A percentile compares a stretch with the other conserved stretches of the same genome.
These are phyloP conservation scores for Sporothrix globosa DNA, from an alignment of 2,329 filamentous ascomycete genomes.

Conservation along the genomic window DNA sequence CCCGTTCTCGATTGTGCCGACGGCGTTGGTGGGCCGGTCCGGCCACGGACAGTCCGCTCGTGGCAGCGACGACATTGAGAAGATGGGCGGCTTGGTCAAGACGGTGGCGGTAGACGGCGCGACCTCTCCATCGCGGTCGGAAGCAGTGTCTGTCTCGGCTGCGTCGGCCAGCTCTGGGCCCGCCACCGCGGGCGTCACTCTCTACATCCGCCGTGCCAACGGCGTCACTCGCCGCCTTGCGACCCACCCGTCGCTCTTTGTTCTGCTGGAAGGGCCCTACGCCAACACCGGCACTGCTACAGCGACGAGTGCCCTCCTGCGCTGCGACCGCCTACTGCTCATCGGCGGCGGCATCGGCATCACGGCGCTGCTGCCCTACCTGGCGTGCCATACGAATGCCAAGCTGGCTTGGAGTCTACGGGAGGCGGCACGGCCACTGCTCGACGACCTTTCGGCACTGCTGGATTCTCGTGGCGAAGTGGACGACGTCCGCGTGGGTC, in stretches of 20 bases:
- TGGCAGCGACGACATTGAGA: not conserved
- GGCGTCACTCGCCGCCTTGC: not conserved
- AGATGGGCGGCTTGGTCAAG: not conserved
- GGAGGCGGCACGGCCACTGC: not conserved
- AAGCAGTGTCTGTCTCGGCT: not conserved
- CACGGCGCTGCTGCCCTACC: constrained; percentile 48
- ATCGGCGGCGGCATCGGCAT: constrained; percentile 55
- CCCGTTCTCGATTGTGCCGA: constrained; percentile 53
- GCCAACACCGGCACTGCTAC: not conserved
- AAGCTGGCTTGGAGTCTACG: constrained; percentile 40
- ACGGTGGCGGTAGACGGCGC: not conserved
- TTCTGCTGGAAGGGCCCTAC: not conserved
- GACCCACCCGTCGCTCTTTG: not conserved
- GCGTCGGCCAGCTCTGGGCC: not conserved
- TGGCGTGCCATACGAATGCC: constrained; percentile 43
- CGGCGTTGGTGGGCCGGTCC: constrained; percentile 35
- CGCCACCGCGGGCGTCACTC: not conserved
- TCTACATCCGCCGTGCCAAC: constrained; percentile 6
- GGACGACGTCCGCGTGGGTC: not conserved
- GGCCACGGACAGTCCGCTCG: not conserved
- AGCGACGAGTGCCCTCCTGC: not conserved
- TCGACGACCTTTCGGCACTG: not conserved
- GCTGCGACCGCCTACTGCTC: constrained; percentile 45
- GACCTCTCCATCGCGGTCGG: not conserved
- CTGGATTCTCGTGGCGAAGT: not conserved